Conservation (phyloP, 2,329 filamentous ascomycete species). For the Aphanoascus verrucosus region DNA sequence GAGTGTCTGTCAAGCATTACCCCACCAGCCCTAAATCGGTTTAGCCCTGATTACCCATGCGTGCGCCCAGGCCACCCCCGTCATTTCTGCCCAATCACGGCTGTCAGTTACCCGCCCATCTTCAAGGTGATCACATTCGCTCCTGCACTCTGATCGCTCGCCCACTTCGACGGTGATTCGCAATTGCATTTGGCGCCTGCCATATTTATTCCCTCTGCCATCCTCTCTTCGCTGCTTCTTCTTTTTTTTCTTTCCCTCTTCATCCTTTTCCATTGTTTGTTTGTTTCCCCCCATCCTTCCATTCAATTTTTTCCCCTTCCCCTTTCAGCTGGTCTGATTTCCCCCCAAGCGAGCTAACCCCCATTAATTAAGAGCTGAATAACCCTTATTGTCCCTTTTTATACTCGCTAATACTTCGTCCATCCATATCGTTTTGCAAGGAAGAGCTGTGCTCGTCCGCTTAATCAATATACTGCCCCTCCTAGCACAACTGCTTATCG, state of each 20-base stretch:
- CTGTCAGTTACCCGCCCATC: slow-evolving; percentile 6
- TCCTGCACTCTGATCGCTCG: not conserved
- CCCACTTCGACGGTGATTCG: not conserved
- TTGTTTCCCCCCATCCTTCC: not conserved
- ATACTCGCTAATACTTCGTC: not conserved
- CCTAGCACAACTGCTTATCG: not conserved
- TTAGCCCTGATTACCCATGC: not conserved
- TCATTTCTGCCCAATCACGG: slow-evolving; percentile 9
- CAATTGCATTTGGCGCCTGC: not conserved
- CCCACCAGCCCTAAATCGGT: not conserved
- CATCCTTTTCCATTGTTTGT: not conserved
- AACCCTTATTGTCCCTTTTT: not conserved
- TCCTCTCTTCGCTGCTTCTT: not conserved
- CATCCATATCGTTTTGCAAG: not conserved
- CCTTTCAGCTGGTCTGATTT: slow-evolving; percentile 52
- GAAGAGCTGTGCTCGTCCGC: slow-evolving; percentile 14
- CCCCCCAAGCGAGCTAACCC: slow-evolving; percentile 22
- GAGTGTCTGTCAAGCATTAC: not conserved
- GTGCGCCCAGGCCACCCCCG: not conserved
- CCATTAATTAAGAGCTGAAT: slow-evolving; percentile 19
- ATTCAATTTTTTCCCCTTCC: slow-evolving; percentile 27
- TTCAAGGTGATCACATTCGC: not conserved
- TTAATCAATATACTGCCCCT: not conserved
- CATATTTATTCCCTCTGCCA: slow-evolving; percentile 6
- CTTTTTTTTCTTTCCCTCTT: slow-evolving; percentile 3